Conservation (phyloP, 2,329 filamentous ascomycete genomes). For the Zymoseptoria crescenta region DNA sequence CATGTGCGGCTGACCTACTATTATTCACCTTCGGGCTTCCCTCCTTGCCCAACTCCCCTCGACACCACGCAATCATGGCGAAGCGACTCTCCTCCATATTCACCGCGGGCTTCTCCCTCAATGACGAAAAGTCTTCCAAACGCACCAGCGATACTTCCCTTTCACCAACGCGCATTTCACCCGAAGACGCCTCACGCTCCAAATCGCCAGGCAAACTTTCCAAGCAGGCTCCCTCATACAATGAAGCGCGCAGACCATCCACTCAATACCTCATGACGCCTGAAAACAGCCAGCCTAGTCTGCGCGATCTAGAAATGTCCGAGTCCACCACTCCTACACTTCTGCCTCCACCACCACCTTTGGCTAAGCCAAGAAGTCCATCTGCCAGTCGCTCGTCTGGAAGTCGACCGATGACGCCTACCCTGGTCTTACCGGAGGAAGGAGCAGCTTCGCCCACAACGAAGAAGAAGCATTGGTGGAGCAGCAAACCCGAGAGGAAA, state of each 20-base stretch:
- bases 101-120: slow-evolving; percentile 9
- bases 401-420: slow-evolving; percentile 20
- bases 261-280: slow-evolving; percentile 13
- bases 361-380: slow-evolving; percentile 16
- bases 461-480: slow-evolving; percentile 27
- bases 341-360: slow-evolving; percentile 12
- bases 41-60: neutral
- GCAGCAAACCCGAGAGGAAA: slow-evolving; percentile 25
- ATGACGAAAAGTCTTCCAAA: slow-evolving; percentile 11
- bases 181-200: slow-evolving; percentile 11
- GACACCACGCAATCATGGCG: slow-evolving; percentile 9
- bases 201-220: slow-evolving; percentile 16
- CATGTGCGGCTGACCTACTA: neutral
- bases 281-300: slow-evolving; percentile 14
- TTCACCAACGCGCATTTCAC: slow-evolving; percentile 12
- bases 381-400: slow-evolving; percentile 13
- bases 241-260: slow-evolving; percentile 10
- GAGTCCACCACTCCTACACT: slow-evolving; percentile 4
- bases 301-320: slow-evolving; percentile 18
- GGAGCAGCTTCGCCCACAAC: slow-evolving; percentile 11
- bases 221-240: slow-evolving; percentile 16
- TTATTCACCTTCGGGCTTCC: neutral
- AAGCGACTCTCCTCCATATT: slow-evolving; percentile 18
- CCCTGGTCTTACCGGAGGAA: slow-evolving; percentile 15
- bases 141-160: slow-evolving; percentile 6